Percentiles rank a stretch among this genome's conserved stretches.
phyloP scores from a whole-genome alignment of 371 early-diverging fungal genomes.

The Lichtheimia ornata region DNA sequence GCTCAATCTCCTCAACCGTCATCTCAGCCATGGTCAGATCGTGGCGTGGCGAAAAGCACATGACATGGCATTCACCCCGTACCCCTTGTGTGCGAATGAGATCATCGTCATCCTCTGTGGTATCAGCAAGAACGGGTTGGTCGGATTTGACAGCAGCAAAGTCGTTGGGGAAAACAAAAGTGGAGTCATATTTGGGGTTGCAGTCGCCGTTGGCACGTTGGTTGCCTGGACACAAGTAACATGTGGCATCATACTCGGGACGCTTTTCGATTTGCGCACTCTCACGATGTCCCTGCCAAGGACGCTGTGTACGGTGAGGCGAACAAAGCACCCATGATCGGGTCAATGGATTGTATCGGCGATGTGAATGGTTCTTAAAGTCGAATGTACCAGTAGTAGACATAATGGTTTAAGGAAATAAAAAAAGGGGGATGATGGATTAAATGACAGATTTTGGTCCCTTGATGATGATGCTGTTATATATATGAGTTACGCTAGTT shows the following conservation, averaged over 20 bases:
- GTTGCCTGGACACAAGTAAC: conserved; percentile 91
- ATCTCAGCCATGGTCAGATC: conserved; percentile 89
- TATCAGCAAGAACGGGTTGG: conserved; percentile 40
- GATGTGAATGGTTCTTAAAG: conserved; percentile 70
- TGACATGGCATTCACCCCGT: conserved; percentile 83
- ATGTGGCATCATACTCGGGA: conserved; percentile 75
- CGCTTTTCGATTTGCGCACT: conserved; percentile 39
- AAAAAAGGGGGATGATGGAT: too few relatives aligned
- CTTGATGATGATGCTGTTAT: too few relatives aligned
- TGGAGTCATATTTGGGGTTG: conserved; percentile 78
- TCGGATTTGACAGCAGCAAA: conserved; percentile 80
- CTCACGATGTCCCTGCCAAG: conserved; percentile 88
- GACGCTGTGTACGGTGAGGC: conserved; percentile 92
- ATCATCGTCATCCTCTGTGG: conserved; percentile 17
- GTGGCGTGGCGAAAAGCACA: conserved; percentile 90
- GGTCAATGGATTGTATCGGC: conserved; percentile 88
- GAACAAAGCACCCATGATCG: conserved; percentile 91
- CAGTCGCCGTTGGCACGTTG: conserved; percentile 70
- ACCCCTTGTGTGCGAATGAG: conserved; percentile 71
- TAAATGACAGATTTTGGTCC: too few relatives aligned
- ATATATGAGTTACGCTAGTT: too few relatives aligned
- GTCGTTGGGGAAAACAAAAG: conserved; percentile 88
- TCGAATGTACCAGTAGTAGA: conserved; percentile 26
- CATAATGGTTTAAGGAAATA: not conserved
- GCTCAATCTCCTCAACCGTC: conserved; percentile 56